phyloP scores from a whole-genome alignment of 345 rosid species.

The Lumnitzera littorea region DNA sequence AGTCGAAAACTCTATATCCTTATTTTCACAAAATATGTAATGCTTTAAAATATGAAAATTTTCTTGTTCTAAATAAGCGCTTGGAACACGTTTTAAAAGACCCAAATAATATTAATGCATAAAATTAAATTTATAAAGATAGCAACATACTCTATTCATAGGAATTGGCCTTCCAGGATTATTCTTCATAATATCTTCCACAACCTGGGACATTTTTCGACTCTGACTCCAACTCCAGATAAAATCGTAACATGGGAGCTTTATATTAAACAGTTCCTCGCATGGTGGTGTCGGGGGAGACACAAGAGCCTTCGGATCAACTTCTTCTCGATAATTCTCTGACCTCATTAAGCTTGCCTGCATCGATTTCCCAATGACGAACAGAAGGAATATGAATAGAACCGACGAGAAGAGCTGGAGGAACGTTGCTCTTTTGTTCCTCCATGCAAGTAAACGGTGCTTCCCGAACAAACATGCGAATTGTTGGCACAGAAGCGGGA shows the following conservation, averaged over 20 bases:
- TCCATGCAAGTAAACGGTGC: conserved; percentile 78
- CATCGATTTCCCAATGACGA: conserved; percentile 49
- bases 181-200: conserved; percentile 39
- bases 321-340: conserved; percentile 30
- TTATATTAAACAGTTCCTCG: conserved; percentile 58
- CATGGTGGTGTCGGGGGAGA: conserved; percentile 70
- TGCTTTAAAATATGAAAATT: too few relatives aligned
- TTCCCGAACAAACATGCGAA: conserved; percentile 51
- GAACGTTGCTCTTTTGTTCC: conserved; percentile 69
- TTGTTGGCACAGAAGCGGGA: conserved; percentile 51
- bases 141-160: conserved; percentile 31
- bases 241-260: conserved; percentile 69
- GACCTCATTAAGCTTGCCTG: conserved; percentile 29
- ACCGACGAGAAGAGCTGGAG: conserved; percentile 83
- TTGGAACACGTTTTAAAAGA: too few relatives aligned
- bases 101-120: too few relatives aligned
- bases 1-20: too few relatives aligned
- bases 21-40: too few relatives aligned
- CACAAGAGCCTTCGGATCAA: conserved; percentile 42
- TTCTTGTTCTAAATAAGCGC: too few relatives aligned
- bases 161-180: conserved; percentile 71
- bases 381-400: conserved; percentile 79
- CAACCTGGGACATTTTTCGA: conserved; percentile 22
- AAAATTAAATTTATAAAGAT: not conserved
- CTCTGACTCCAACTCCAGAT: conserved; percentile 74